phyloP scores from a whole-genome alignment of 495 filamentous ascomycete genomes.

The Pyrenula aspistea region DNA sequence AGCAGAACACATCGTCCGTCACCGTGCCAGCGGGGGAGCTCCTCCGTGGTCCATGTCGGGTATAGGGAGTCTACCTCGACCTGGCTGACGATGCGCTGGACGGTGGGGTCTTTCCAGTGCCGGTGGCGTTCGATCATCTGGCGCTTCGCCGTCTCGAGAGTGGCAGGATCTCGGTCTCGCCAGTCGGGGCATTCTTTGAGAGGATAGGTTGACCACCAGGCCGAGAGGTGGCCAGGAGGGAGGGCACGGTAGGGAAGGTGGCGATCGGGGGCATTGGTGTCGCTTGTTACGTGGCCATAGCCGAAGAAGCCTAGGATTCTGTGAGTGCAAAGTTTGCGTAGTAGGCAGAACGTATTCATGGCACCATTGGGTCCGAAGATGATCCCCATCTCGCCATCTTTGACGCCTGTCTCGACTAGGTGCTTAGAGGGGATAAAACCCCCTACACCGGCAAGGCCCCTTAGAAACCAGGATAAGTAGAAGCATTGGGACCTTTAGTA shows the following conservation, averaged over 20 bases:
- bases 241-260: slow-evolving; percentile 19
- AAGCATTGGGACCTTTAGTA: background rate
- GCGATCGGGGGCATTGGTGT: slow-evolving; percentile 6
- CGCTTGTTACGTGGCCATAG: slow-evolving; percentile 28
- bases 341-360: too few relatives aligned
- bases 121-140: slow-evolving; percentile 32
- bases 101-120: slow-evolving; percentile 36
- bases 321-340: too few relatives aligned
- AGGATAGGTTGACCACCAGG: slow-evolving; percentile 39
- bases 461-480: slow-evolving; percentile 7
- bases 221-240: slow-evolving; percentile 20
- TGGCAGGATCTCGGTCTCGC: slow-evolving; percentile 20
- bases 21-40: slow-evolving; percentile 34
- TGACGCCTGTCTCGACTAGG: slow-evolving; percentile 11
- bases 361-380: slow-evolving; percentile 37
- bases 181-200: slow-evolving; percentile 22
- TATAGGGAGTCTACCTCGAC: slow-evolving; percentile 34
- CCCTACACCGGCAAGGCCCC: slow-evolving; percentile 39
- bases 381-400: slow-evolving; percentile 37
- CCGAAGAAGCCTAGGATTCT: too few relatives aligned
- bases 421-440: slow-evolving; percentile 31
- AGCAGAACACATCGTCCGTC: slow-evolving; percentile 25
- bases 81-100: slow-evolving; percentile 27
- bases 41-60: slow-evolving; percentile 37
- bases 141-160: slow-evolving; percentile 21